Evolutionary conservation across 2,329 filamentous ascomycete species (phyloP), one percentile per base, ranked within the genome.

Genomic region (Diplodia seriata): DNA sequence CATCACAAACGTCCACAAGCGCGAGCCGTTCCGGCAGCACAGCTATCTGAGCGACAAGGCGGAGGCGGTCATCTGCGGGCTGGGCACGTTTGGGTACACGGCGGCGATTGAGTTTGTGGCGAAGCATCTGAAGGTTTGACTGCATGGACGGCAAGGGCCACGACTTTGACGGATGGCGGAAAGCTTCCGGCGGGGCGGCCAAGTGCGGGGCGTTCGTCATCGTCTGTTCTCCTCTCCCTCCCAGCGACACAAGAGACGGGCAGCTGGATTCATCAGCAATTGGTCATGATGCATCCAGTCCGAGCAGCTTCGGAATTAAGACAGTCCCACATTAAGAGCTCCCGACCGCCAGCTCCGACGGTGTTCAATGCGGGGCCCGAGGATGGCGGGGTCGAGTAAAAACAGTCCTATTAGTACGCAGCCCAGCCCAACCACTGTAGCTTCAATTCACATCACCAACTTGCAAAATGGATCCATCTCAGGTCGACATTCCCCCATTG

Each of bases 31-130:
- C 73, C 83, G 91, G 65, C 85, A 88, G 71, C 87, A 90, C 70
- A 92, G 89, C 70, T 93, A 90, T 74, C 81, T 94, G 71, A 88
- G 86, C 72, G 91, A 94, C 76, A 93, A 93, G 81, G 91, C 91
- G 0, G 85, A 86, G 31, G 91, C 88, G 0, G 88, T 93, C 9
- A 88, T 94, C 68, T 90, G 88, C 71, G 91, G 91, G 0, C 72
- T 94, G 75, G 82, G 82, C 0, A 76, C 79, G 0, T 83, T 76
- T 75, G 82, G 82, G 4, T 84, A 84, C 69, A 81, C 78, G 26
- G 81, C 80, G 62, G 81, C 82, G 8, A 78, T 84, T 65, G 78
- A 81, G 51, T 83, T 78, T 72, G 79, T 78, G 4, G 76, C 76
- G 29, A 76, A 72, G 67, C 66, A 74, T 68, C 71, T 80, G 15